phyloP scores from a whole-genome alignment of 1,284 basidiomycete genomes.

The Rhodotorula mucilaginosa region DNA sequence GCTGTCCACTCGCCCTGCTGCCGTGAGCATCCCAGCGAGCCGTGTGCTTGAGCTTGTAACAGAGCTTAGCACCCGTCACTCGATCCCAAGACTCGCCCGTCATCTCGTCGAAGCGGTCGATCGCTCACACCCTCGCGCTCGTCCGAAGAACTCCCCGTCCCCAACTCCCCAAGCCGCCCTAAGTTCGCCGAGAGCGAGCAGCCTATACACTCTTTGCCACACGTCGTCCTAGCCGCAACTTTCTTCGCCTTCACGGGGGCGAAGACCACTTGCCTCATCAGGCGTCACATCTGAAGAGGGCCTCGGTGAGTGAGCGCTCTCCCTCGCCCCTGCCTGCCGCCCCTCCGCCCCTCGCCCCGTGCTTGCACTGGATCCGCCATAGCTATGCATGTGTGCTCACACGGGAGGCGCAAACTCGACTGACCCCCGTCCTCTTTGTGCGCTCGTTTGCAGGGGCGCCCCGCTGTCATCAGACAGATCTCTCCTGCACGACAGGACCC shows the following conservation, averaged over 20 bases:
- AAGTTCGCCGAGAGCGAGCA: background rate
- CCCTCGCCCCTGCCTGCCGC: background rate
- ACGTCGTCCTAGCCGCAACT: conserved; percentile 18
- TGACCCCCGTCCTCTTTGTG: background rate
- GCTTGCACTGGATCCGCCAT: background rate
- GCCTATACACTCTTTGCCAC: background rate
- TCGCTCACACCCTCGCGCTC: background rate
- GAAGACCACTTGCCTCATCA: conserved; percentile 25
- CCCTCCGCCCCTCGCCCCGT: background rate
- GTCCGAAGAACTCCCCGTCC: background rate
- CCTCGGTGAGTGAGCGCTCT: background rate
- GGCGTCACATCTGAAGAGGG: conserved; percentile 9
- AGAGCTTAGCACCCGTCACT: conserved; percentile 8
- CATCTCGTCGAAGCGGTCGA: background rate
- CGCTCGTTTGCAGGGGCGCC: conserved; percentile 11
- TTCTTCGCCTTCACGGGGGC: conserved; percentile 29
- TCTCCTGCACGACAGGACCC: conserved; percentile 20
- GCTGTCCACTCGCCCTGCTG: background rate
- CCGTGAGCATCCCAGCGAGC: background rate
- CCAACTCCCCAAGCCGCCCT: conserved; percentile 15
- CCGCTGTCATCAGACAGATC: conserved; percentile 21
- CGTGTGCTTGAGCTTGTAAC: background rate
- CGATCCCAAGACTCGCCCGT: background rate
- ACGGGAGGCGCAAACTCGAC: background rate
- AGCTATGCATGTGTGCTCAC: background rate